Percentiles rank a stretch among this genome's conserved stretches.
Evolutionary conservation across 441 rosid genomes (phyloP).

Genomic region (Gossypium lobatum): DNA sequence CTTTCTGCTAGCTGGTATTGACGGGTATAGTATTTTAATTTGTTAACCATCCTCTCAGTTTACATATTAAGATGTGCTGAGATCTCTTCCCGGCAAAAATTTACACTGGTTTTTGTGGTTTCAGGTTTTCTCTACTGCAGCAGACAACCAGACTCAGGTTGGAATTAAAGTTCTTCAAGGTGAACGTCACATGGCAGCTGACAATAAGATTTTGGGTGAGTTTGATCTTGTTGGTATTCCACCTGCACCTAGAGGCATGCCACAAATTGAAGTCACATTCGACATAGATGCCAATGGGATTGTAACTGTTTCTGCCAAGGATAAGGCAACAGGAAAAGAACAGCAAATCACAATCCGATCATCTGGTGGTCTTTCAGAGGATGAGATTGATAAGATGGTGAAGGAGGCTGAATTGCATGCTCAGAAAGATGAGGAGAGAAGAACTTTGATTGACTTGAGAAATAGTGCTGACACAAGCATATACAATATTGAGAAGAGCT

Average conservation of each 20-base stretch:
- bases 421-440: constrained; percentile 33
- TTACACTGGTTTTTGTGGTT: constrained; percentile 6
- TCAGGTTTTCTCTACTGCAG: constrained; percentile 43
- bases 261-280: constrained; percentile 38
- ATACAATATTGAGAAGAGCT: constrained; percentile 54
- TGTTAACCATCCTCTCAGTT: background rate
- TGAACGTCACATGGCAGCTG: constrained; percentile 57
- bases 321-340: constrained; percentile 36
- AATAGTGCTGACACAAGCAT: constrained; percentile 49
- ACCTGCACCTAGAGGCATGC: constrained; percentile 39
- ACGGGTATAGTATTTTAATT: background rate
- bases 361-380: constrained; percentile 36
- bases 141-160: constrained; percentile 40
- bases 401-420: constrained; percentile 35
- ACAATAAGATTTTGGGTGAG: constrained; percentile 44
- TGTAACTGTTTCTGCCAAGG: constrained; percentile 38
- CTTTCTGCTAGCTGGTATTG: background rate
- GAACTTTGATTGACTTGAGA: constrained; percentile 41
- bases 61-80: background rate
- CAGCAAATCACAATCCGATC: constrained; percentile 42
- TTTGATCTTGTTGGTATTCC: constrained; percentile 41
- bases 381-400: constrained; percentile 39
- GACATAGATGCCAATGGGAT: constrained; percentile 40
- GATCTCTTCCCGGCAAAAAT: background rate
- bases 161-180: constrained; percentile 61